Evolutionary conservation across 768 basidiomycete species (phyloP), one percentile per base, ranked within the genome.

Genomic region (Phlebiopsis gigantea): DNA sequence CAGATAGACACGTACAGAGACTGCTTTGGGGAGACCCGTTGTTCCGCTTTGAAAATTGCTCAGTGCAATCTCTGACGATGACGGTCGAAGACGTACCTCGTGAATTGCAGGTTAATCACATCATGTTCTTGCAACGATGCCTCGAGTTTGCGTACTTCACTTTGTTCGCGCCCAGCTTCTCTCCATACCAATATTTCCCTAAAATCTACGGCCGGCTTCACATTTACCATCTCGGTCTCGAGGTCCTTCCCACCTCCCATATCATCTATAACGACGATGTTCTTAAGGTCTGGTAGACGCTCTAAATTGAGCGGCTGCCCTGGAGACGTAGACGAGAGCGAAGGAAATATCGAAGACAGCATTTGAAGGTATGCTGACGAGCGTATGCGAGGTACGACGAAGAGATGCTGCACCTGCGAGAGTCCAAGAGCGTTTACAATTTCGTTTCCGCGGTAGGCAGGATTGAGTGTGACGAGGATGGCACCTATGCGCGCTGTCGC

Each of bases 401-500:
- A 83, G 6, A 93, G 75, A 56, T 90, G 85, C 49, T 79, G 78
- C 22, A 84, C 84, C 1, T 80, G 81, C 12, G 79, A 85, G 14
- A 89, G 75, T 49, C 80, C 79, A 29, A 93, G 72, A 1, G 84
- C 79, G 26, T 71, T 73, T 8, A 84, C 88, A 50, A 93, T 75
- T 65, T 93, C 90, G 30, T 78, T 75, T 5, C 83, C 61, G 25
- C 85, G 81, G 66, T 90, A 92, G 0, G 90, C 88, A 2, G 90
- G 91, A 62, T 93, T 93, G 46, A 93, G 75, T 7, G 90, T 91
- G 21, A 88, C 89, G 31, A 92, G 70, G 53, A 92, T 83, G 12
- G 88, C 90, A n/a, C 90, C 90, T 57, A 91, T 78, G 49, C 81
- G 82, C n/a, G 89, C 88, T 57, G 87, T 88, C 2, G 90, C 90